Evolutionary conservation across 495 filamentous ascomycete genomes (phyloP).

Genomic region (Xylaria bambusicola): DNA sequence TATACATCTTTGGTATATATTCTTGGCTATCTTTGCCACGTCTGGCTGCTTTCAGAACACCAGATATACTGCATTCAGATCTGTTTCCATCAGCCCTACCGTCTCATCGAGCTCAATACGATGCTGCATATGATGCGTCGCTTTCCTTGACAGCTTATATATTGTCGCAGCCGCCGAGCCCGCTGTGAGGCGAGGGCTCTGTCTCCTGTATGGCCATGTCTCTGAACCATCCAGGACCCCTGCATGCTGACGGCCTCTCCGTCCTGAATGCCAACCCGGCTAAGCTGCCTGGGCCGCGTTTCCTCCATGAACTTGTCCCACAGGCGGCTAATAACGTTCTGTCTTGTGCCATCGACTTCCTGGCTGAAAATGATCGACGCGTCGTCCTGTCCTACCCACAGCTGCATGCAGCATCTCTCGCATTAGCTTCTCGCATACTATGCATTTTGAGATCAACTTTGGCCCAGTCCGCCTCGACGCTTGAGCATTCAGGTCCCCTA

Average conservation of each 20-base stretch:
- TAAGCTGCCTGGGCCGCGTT: slow-evolving; percentile 56
- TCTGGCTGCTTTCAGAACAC: no score
- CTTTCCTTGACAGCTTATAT: background rate
- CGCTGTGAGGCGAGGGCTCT: background rate
- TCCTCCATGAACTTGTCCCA: slow-evolving; percentile 66
- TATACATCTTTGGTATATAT: no score
- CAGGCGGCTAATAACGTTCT: slow-evolving; percentile 11
- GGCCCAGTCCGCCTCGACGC: background rate
- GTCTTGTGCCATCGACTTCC: slow-evolving; percentile 62
- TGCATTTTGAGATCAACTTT: slow-evolving; percentile 25
- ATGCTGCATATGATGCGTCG: background rate
- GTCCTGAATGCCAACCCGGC: slow-evolving; percentile 62
- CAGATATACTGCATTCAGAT: no score
- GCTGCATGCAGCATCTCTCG: slow-evolving; percentile 58
- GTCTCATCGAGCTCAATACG: background rate
- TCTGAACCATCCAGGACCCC: slow-evolving; percentile 3
- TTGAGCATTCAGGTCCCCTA: slow-evolving; percentile 27
- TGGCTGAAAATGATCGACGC: slow-evolving; percentile 46
- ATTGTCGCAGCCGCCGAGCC: background rate
- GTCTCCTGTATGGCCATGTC: background rate
- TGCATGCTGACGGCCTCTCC: slow-evolving; percentile 45
- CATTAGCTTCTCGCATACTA: slow-evolving; percentile 53
- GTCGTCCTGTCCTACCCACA: slow-evolving; percentile 56
- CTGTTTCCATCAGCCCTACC: background rate
- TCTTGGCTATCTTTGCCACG: no score